phyloP scores from a whole-genome alignment of 2,329 filamentous ascomycete species.

The Aspergillus spinulosporus region DNA sequence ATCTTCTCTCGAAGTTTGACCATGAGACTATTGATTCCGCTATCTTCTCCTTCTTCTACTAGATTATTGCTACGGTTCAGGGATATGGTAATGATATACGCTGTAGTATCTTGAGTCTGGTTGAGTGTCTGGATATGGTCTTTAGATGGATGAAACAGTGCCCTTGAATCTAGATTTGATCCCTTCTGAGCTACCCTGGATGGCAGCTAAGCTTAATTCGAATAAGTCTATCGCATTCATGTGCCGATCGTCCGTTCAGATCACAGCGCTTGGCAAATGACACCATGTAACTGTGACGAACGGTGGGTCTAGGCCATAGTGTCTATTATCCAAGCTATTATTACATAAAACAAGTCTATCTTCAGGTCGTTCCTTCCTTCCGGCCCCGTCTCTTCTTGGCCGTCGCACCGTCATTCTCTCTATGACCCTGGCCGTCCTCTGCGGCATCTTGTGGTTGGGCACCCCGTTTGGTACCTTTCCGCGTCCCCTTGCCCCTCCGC shows the following conservation, averaged over 20 bases:
- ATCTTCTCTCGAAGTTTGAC: no score
- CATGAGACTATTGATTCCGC: no score
- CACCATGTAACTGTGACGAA: conserved; percentile 21
- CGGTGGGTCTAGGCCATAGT: conserved; percentile 14
- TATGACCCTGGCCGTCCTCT: conserved; percentile 1
- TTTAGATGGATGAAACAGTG: not conserved
- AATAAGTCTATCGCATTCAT: conserved; percentile 8
- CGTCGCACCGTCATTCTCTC: conserved; percentile 17
- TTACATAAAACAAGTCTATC: conserved; percentile 13
- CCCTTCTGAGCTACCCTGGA: no score
- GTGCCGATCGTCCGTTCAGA: conserved; percentile 7
- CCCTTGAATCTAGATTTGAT: not conserved
- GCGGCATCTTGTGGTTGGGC: conserved; percentile 7
- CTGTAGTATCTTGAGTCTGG: no score
- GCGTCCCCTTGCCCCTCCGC: conserved; percentile 17
- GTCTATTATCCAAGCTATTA: conserved; percentile 2
- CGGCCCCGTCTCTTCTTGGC: conserved; percentile 31
- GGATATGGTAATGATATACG: no score
- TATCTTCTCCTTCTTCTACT: no score
- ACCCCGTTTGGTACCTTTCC: conserved; percentile 15
- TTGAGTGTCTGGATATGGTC: not conserved
- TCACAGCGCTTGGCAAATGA: conserved; percentile 11
- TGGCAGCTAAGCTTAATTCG: conserved; percentile 10
- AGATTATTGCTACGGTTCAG: no score
- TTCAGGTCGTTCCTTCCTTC: conserved; percentile 9